A percentile compares a stretch with the other conserved stretches of the same genome.
Conservation (phyloP, 176 grass and related monocot species). For the Carex littledalei region DNA sequence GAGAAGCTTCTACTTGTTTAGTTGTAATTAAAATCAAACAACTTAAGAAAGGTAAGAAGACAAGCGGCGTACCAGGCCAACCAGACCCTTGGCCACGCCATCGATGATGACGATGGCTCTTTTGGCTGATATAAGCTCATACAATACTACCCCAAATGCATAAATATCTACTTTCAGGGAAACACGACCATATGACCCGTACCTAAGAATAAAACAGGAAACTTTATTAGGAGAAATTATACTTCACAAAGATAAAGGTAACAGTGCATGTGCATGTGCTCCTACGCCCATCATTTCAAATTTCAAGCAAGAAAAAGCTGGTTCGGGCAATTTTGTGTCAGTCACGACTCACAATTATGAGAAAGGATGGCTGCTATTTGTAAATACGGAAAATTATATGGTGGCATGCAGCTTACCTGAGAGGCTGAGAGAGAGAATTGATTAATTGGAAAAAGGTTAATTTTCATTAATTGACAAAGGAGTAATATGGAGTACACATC, state of each 20-base stretch:
- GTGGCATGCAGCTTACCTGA: too few species aligned
- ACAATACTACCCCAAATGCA: slow-evolving; percentile 91
- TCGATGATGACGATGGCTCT: slow-evolving; percentile 48
- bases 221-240: not conserved
- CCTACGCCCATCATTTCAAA: not conserved
- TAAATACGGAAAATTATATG: too few species aligned
- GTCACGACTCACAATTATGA: not conserved
- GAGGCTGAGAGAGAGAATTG: too few species aligned
- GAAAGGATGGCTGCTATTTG: too few species aligned
- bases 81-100: slow-evolving; percentile 51
- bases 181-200: slow-evolving; percentile 69
- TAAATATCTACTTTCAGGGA: slow-evolving; percentile 83
- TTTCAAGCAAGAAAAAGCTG: not conserved
- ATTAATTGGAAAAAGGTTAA: too few species aligned
- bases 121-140: slow-evolving; percentile 95
- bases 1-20: not conserved
- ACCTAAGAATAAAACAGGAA: slow-evolving; percentile 37
- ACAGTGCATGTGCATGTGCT: too few species aligned
- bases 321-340: not conserved
- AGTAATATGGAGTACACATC: too few species aligned
- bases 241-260: not conserved
- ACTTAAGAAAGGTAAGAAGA: not conserved
- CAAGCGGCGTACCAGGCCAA: slow-evolving; percentile 57
- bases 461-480: too few species aligned
- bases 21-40: not conserved